Conservation (phyloP, 1,284 basidiomycete species). For the Irpex sp. region DNA sequence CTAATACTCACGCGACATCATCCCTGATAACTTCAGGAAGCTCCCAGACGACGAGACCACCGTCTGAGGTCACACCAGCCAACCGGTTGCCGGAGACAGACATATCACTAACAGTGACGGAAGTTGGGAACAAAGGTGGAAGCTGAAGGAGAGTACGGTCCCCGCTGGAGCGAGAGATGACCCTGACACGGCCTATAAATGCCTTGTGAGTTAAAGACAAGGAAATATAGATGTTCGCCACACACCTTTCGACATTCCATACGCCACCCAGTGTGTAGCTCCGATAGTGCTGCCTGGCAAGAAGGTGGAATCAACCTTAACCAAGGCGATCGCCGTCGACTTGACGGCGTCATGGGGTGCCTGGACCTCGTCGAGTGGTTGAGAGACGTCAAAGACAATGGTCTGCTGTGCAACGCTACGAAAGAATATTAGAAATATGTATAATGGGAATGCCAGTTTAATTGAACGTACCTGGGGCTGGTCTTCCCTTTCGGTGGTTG, state of each 20-base stretch:
- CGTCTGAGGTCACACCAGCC: slow-evolving; percentile 80
- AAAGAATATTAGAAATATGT: slow-evolving; percentile 4
- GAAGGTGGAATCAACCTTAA: slow-evolving; percentile 78
- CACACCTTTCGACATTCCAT: slow-evolving; percentile 82
- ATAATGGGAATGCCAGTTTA: neutral
- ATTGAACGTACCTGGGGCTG: slow-evolving; percentile 46
- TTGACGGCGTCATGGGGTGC: slow-evolving; percentile 69
- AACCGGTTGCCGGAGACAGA: slow-evolving; percentile 77
- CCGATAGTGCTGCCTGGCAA: slow-evolving; percentile 81
- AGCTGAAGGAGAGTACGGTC: slow-evolving; percentile 78
- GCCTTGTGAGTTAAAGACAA: neutral
- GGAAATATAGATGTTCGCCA: neutral
- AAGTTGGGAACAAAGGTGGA: slow-evolving; percentile 56
- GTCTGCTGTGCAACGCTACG: slow-evolving; percentile 39
- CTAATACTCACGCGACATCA: slow-evolving; percentile 66
- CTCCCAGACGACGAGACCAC: slow-evolving; percentile 84
- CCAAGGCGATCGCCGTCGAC: slow-evolving; percentile 78
- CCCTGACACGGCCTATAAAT: slow-evolving; percentile 67
- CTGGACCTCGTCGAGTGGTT: slow-evolving; percentile 66
- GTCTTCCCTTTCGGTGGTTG: slow-evolving; percentile 41
- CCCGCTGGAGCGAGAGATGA: slow-evolving; percentile 81
- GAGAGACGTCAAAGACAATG: slow-evolving; percentile 73
- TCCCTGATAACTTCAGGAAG: slow-evolving; percentile 75
- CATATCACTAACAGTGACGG: slow-evolving; percentile 75
- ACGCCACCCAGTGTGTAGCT: slow-evolving; percentile 84